Percentiles rank a stretch among this genome's conserved stretches.
Evolutionary conservation across 1,139 yeast species (phyloP).

Genomic region (Taphrina betulina): DNA sequence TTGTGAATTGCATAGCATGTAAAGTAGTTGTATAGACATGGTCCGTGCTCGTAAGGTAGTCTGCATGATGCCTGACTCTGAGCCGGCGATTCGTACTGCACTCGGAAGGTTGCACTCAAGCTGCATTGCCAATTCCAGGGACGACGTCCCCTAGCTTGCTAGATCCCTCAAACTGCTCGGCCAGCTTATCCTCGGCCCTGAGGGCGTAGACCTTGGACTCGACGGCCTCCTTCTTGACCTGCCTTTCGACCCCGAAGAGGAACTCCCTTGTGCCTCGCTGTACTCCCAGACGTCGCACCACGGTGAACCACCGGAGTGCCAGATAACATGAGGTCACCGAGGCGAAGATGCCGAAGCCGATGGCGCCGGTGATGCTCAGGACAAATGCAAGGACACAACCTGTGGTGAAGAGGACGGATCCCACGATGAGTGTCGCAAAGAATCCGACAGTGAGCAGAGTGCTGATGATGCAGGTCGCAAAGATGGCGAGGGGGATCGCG

Average conservation of each 20-base stretch:
- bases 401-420: slow-evolving; percentile 2
- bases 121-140: slow-evolving; percentile 8
- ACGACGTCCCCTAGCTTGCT: slow-evolving; percentile 14
- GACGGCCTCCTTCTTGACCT: slow-evolving; percentile 5
- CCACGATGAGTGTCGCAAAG: slow-evolving; percentile 4
- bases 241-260: slow-evolving; percentile 12
- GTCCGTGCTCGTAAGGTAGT: too few species aligned
- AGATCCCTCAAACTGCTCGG: neutral
- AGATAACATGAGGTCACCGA: neutral
- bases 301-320: neutral
- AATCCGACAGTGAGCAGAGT: neutral
- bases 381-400: slow-evolving; percentile 5
- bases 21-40: too few species aligned
- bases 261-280: slow-evolving; percentile 2
- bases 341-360: neutral
- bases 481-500: neutral
- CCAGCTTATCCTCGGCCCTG: slow-evolving; percentile 6
- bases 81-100: too few species aligned
- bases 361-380: slow-evolving; percentile 3
- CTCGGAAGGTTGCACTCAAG: too few species aligned
- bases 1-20: too few species aligned
- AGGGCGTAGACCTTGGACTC: slow-evolving; percentile 1
- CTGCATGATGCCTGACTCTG: too few species aligned
- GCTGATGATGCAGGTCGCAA: slow-evolving; percentile 6
- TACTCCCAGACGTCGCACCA: neutral